Evolutionary conservation across 495 filamentous ascomycete species (phyloP).

Genomic region (Staphylotrichum tortipilum): DNA sequence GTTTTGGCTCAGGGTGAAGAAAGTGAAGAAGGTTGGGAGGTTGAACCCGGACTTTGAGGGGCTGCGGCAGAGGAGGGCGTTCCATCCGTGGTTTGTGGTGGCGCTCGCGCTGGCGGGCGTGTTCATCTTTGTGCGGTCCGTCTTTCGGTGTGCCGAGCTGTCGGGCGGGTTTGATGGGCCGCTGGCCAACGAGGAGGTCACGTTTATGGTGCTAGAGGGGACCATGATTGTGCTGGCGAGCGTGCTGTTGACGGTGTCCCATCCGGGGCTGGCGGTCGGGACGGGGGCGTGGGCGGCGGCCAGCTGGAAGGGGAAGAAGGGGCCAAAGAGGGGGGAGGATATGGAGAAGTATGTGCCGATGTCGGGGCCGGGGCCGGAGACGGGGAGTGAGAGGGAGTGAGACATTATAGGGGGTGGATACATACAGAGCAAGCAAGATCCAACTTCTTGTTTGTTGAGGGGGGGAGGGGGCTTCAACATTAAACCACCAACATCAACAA

Average conservation of each 20-base stretch:
- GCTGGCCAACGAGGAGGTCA: slow-evolving; percentile 25
- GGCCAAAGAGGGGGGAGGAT: background rate
- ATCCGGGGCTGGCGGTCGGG: slow-evolving; percentile 7
- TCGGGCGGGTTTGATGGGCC: slow-evolving; percentile 26
- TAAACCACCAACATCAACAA: too few species aligned
- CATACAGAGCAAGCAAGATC: background rate
- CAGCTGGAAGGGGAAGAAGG: background rate
- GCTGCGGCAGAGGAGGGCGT: background rate
- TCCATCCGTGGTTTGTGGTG: background rate
- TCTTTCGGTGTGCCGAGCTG: slow-evolving; percentile 31
- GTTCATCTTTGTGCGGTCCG: slow-evolving; percentile 27
- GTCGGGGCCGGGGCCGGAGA: background rate
- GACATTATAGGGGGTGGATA: too few species aligned
- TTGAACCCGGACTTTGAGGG: slow-evolving; percentile 2
- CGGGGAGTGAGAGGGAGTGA: background rate
- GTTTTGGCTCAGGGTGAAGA: slow-evolving; percentile 12
- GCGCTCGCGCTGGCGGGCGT: slow-evolving; percentile 13
- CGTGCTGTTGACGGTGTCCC: slow-evolving; percentile 16
- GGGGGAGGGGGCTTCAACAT: too few species aligned
- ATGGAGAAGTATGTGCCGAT: background rate
- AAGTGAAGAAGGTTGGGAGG: too few species aligned
- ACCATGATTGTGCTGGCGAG: slow-evolving; percentile 27
- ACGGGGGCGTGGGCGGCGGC: background rate
- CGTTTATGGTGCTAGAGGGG: slow-evolving; percentile 28
- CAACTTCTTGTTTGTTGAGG: background rate